A percentile compares a stretch with the other conserved stretches of the same genome.
phyloP scores from a whole-genome alignment of 345 rosid species.

The Chamaenerion angustifolium region DNA sequence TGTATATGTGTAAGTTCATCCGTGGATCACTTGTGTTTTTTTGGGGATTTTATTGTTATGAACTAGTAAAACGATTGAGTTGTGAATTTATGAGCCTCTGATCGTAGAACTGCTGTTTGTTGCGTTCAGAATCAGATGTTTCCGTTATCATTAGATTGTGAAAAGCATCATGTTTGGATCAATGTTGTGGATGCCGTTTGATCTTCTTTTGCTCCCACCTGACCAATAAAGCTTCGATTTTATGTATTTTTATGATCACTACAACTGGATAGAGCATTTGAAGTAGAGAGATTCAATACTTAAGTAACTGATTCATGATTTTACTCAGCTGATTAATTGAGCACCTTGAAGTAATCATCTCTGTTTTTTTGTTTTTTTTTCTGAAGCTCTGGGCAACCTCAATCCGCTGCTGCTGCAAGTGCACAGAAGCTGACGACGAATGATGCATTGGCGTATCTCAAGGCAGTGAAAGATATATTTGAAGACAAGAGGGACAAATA shows the following conservation, averaged over 20 bases:
- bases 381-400: constrained; percentile 58
- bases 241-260: background rate
- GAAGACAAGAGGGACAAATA: constrained; percentile 80
- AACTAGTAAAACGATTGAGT: background rate
- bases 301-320: background rate
- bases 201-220: background rate
- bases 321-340: background rate
- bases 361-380: constrained; percentile 2
- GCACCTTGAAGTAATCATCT: background rate
- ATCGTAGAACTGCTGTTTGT: background rate
- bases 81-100: constrained; percentile 13
- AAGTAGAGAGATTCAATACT: background rate
- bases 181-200: background rate
- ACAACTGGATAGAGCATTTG: background rate
- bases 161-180: background rate
- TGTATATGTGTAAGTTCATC: constrained; percentile 4
- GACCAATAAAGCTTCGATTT: background rate
- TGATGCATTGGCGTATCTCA: constrained; percentile 88
- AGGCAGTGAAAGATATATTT: constrained; percentile 79
- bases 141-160: no score
- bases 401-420: constrained; percentile 38
- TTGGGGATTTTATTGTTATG: no score
- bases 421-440: constrained; percentile 74
- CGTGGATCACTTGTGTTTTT: constrained; percentile 4
- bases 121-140: background rate